Conservation (phyloP, 2,329 filamentous ascomycete genomes). For the Claviceps lovelessii region DNA sequence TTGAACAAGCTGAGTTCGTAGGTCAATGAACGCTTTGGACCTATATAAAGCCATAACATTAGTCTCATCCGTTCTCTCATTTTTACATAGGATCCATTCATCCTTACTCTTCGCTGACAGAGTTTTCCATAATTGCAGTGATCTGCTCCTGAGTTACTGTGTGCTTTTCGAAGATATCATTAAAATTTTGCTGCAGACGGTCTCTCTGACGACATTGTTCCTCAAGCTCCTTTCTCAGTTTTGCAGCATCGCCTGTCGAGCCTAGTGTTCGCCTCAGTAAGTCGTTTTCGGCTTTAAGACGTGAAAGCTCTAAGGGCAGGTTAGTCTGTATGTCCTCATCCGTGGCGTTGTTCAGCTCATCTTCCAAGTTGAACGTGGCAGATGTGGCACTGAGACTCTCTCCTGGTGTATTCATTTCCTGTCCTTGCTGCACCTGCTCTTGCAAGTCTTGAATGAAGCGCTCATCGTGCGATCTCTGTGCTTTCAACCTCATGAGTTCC, state of each 20-base stretch:
- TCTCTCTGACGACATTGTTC: constrained; percentile 35
- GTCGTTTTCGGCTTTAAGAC: constrained; percentile 47
- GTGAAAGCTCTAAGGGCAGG: constrained; percentile 38
- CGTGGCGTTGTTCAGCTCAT: constrained; percentile 41
- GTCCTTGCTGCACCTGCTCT: constrained; percentile 37
- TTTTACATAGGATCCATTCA: constrained; percentile 2
- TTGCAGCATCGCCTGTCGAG: constrained; percentile 38
- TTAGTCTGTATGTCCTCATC: constrained; percentile 24
- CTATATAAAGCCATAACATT: constrained; percentile 31
- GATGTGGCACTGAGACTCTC: constrained; percentile 8
- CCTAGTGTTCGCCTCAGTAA: constrained; percentile 40
- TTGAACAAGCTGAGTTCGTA: constrained; percentile 34
- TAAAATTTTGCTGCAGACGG: constrained; percentile 38
- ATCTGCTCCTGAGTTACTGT: constrained; percentile 44
- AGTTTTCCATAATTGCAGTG: constrained; percentile 36
- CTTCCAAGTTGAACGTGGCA: constrained; percentile 35
- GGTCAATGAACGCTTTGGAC: constrained; percentile 36
- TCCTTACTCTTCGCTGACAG: constrained; percentile 43
- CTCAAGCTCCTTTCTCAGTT: constrained; percentile 42
- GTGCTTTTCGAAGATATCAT: constrained; percentile 44
- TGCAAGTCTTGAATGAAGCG: constrained; percentile 43
- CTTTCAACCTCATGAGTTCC: constrained; percentile 32
- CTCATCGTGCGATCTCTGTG: constrained; percentile 35
- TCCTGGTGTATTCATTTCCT: constrained; percentile 10
- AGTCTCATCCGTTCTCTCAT: neutral